Base-by-base conservation (phyloP, 2,329 filamentous ascomycete species). In the Chaetomiaceae sp. region DNA sequence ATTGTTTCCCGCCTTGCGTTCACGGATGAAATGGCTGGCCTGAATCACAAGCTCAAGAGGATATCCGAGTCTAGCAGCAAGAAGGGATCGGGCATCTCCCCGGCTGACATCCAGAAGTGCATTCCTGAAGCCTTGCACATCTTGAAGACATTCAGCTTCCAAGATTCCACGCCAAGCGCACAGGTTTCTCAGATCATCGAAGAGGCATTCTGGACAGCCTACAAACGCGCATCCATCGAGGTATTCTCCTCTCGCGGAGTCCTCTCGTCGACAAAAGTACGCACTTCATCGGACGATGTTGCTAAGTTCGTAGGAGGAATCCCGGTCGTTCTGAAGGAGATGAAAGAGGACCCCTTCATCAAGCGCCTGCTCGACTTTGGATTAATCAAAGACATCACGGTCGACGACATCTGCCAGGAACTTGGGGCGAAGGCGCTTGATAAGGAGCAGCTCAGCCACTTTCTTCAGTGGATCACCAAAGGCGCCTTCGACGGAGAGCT, bases 171-270 rank as follows among this genome's bases (percentile, higher is more conserved):
- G 0, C 94, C 94, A 1, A 95, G 88, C 57, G 80, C 80, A 0
- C 80, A 88, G 55, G 87, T 97, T 18, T 89, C 90, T 0, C 84
- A 90, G 64, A 86, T 89, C 56, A 89, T 99, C 48, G 91, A 96
- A 65, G 89, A 96, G 69, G 89, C 90, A 0, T 99, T 99, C 67
- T 99, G 94, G 94, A 95, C 84, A 32, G 91, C 89, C 58, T 94
- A 88, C 64, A 86, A 83, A 66, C 86, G 86, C 58, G 84, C 89
- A 2, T 86, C 82, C 0, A 90, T 97, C 53, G 91, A 96, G 64
- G 80, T 96, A 6, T 84, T 95, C 59, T 96, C 91, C 1, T 95
- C 87, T 18, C 83, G 86, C 54, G 95, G 95, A 51, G 85, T 99
- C 6, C 76, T 96, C 49, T 82, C 87, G n/a, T 95, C 88, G 32